phyloP scores from a whole-genome alignment of 352 stramenopile genomes.

The Pythium vanterpoolii region DNA sequence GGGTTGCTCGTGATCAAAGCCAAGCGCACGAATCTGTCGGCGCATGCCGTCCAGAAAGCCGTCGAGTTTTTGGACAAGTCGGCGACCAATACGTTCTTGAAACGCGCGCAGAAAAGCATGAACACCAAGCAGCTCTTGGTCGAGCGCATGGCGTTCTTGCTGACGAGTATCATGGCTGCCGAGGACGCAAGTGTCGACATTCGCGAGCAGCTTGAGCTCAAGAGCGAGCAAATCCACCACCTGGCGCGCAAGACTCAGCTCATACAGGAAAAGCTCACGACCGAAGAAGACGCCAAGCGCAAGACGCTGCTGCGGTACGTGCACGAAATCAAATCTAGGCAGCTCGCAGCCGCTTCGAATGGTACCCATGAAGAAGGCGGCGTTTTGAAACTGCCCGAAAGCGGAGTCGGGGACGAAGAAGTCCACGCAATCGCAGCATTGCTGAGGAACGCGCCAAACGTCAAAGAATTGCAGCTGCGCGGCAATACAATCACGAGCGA shows the following conservation, averaged over 20 bases:
- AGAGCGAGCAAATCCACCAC: slow-evolving; percentile 84
- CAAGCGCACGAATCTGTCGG: slow-evolving; percentile 81
- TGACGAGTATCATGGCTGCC: slow-evolving; percentile 60
- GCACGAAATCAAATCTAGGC: slow-evolving; percentile 88
- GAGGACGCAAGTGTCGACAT: slow-evolving; percentile 71
- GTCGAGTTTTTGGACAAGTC: slow-evolving; percentile 89
- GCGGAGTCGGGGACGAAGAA: slow-evolving; percentile 93
- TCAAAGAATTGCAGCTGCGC: slow-evolving; percentile 93
- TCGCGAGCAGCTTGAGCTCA: slow-evolving; percentile 42
- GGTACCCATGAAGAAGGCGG: slow-evolving; percentile 22
- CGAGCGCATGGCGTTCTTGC: slow-evolving; percentile 83
- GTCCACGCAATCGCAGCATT: slow-evolving; percentile 93
- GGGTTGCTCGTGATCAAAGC: slow-evolving; percentile 90
- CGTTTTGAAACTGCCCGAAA: slow-evolving; percentile 84
- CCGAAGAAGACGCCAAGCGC: slow-evolving; percentile 95
- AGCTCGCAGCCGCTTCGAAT: slow-evolving; percentile 19
- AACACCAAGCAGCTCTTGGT: slow-evolving; percentile 92
- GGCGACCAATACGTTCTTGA: slow-evolving; percentile 91
- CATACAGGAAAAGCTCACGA: slow-evolving; percentile 82
- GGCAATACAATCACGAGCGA: slow-evolving; percentile 91
- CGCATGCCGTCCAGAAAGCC: slow-evolving; percentile 46
- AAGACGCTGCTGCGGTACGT: slow-evolving; percentile 94
- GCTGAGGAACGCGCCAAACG: slow-evolving; percentile 84
- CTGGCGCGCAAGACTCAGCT: slow-evolving; percentile 62
- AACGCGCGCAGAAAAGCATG: slow-evolving; percentile 90